Evolutionary conservation across 1,284 basidiomycete species (phyloP).

Genomic region (Trametes hirsuta): DNA sequence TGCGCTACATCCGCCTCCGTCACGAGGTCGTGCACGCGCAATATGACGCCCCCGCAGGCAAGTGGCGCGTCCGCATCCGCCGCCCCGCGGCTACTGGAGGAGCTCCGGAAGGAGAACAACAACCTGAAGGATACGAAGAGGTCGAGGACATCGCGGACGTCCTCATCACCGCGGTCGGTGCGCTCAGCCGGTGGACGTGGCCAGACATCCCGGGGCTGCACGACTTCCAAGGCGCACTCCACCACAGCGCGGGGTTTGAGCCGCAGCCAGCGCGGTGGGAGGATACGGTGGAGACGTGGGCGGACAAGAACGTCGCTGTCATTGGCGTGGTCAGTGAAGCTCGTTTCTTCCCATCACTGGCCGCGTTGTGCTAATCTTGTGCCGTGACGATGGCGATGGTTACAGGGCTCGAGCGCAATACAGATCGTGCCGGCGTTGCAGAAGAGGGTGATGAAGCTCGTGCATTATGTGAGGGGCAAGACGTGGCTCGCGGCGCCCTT

Average conservation of each 20-base stretch:
- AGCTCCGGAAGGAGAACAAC: too few species aligned
- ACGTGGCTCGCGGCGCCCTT: slow-evolving; percentile 63
- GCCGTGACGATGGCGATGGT: not conserved
- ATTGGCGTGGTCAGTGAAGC: slow-evolving; percentile 55
- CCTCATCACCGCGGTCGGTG: slow-evolving; percentile 52
- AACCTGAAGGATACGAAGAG: slow-evolving; percentile 36
- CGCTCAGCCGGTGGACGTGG: slow-evolving; percentile 58
- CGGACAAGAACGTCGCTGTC: slow-evolving; percentile 60
- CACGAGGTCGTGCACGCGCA: slow-evolving; percentile 54
- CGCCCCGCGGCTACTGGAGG: not conserved
- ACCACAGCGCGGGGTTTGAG: slow-evolving; percentile 63
- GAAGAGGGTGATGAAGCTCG: slow-evolving; percentile 50
- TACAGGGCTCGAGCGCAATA: slow-evolving; percentile 62
- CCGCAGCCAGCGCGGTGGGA: slow-evolving; percentile 47
- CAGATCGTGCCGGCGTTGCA: slow-evolving; percentile 65
- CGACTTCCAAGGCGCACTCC: slow-evolving; percentile 50
- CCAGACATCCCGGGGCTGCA: slow-evolving; percentile 58
- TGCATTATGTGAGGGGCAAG: slow-evolving; percentile 62
- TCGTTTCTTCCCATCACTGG: not conserved
- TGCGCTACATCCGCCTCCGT: slow-evolving; percentile 53
- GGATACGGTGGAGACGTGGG: slow-evolving; percentile 54
- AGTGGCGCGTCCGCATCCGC: slow-evolving; percentile 57
- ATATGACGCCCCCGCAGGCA: slow-evolving; percentile 51
- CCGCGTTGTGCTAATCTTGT: not conserved
- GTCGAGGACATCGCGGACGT: slow-evolving; percentile 56